Percentiles rank a stretch among this genome's conserved stretches.
phyloP scores from a whole-genome alignment of 2,329 filamentous ascomycete genomes.

The Penicillium freii region DNA sequence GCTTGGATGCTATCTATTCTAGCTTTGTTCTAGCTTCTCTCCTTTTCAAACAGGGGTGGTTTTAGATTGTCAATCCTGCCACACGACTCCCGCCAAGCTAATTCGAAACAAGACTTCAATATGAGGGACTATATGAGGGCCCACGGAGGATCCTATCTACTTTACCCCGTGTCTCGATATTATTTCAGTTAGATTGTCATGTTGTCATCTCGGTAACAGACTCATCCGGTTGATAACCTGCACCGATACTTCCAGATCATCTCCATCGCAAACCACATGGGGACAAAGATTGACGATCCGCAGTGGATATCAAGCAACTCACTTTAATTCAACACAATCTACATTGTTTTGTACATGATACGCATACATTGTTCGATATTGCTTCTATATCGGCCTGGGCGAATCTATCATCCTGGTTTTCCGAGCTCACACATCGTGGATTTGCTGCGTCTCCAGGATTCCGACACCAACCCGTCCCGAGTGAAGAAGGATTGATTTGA shows the following conservation, averaged over 20 bases:
- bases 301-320: neutral
- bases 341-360: neutral
- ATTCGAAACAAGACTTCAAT: neutral
- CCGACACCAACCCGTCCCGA: too few relatives aligned
- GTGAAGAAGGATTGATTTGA: neutral
- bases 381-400: neutral
- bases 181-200: neutral
- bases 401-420: neutral
- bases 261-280: neutral
- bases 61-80: neutral
- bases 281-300: neutral
- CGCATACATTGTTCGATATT: neutral
- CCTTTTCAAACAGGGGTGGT: neutral
- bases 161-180: neutral
- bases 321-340: neutral
- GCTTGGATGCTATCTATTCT: too few relatives aligned
- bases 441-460: neutral
- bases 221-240: neutral
- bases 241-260: neutral
- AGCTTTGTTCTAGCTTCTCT: neutral
- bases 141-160: neutral
- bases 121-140: too few relatives aligned
- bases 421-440: neutral
- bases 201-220: neutral
- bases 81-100: neutral